phyloP scores from a whole-genome alignment of 1,284 basidiomycete genomes.

The Mycocalia duriaeana region DNA sequence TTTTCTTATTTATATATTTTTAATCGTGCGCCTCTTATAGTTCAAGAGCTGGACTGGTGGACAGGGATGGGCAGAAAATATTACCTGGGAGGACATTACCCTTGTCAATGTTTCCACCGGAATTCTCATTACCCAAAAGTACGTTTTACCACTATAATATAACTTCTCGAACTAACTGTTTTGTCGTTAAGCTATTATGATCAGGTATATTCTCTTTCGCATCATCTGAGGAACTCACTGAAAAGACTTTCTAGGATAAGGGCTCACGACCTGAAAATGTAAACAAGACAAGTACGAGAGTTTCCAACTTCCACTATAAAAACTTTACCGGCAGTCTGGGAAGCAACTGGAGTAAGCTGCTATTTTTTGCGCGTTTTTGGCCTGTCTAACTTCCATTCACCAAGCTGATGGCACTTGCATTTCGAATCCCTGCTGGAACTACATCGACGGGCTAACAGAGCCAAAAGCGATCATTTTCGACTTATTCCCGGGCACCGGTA shows the following conservation, averaged over 20 bases:
- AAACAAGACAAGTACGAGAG: constrained; percentile 30
- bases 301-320: constrained; percentile 31
- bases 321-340: constrained; percentile 39
- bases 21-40: constrained; percentile 12
- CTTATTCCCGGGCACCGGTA: constrained; percentile 26
- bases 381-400: constrained; percentile 6
- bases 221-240: neutral
- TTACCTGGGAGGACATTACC: constrained; percentile 43
- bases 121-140: constrained; percentile 45
- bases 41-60: constrained; percentile 45
- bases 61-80: constrained; percentile 37
- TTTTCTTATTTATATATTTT: neutral
- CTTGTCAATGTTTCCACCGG: constrained; percentile 37
- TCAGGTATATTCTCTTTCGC: constrained; percentile 14
- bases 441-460: constrained; percentile 25
- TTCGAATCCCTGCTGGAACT: constrained; percentile 34
- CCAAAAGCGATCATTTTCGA: constrained; percentile 33
- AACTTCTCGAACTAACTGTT: neutral
- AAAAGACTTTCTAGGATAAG: constrained; percentile 21
- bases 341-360: constrained; percentile 32
- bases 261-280: constrained; percentile 29
- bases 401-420: constrained; percentile 33
- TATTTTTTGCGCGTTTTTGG: neutral
- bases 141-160: constrained; percentile 6
- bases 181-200: constrained; percentile 30